Conservation (phyloP, 257 asterid genomes). For the Phtheirospermum japonicum region DNA sequence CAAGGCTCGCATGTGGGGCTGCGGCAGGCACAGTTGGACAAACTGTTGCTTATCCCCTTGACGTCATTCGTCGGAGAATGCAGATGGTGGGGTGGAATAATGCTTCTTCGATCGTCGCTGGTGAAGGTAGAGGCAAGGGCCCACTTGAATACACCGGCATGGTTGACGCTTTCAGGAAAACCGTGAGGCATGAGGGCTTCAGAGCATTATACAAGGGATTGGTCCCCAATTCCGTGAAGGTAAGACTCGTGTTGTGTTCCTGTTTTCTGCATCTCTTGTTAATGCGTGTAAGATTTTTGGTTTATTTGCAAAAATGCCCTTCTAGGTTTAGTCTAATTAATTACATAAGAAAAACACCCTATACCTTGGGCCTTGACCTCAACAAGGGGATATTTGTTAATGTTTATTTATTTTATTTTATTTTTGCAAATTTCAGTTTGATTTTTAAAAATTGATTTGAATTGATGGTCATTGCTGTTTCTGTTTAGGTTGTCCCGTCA, state of each 20-base stretch:
- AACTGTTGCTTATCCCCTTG: conserved; percentile 97
- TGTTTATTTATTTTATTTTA: too few species aligned
- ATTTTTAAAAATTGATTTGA: background rate
- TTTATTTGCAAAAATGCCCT: background rate
- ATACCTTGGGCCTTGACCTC: background rate
- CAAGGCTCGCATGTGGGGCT: conserved; percentile 93
- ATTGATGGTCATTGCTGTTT: conserved; percentile 15
- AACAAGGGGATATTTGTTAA: background rate
- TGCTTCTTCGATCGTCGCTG: conserved; percentile 75
- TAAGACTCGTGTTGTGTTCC: conserved; percentile 33
- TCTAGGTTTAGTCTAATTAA: too few species aligned
- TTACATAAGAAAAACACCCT: too few species aligned
- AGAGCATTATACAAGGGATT: conserved; percentile 94
- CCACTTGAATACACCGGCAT: conserved; percentile 80
- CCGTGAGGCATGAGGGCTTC: conserved; percentile 80
- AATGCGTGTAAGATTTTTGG: background rate
- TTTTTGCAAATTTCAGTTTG: conserved; percentile 1
- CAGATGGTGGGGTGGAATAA: conserved; percentile 99
- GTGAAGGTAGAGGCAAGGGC: conserved; percentile 72
- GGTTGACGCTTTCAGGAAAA: conserved; percentile 95
- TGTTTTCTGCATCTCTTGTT: background rate
- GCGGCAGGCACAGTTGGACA: conserved; percentile 97
- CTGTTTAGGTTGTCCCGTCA: conserved; percentile 82
- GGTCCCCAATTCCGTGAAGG: conserved; percentile 98
- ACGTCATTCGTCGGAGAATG: conserved; percentile 95